A percentile compares a stretch with the other conserved stretches of the same genome.
phyloP scores from a whole-genome alignment of 495 filamentous ascomycete species.

The Trichodelitschia bisporula region DNA sequence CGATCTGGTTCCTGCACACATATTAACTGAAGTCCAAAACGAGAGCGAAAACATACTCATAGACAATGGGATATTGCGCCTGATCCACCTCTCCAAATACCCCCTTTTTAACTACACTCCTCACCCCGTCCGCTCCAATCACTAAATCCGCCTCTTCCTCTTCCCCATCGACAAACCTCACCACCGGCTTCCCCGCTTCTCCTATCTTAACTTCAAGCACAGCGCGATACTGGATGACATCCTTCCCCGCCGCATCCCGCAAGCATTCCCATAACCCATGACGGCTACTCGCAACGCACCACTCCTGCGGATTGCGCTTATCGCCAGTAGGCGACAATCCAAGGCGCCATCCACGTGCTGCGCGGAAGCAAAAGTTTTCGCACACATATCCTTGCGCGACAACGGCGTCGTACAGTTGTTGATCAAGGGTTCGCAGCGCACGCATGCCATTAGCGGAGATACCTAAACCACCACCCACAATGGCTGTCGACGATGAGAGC shows the following conservation, averaged over 20 bases:
- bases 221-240: conserved; percentile 4
- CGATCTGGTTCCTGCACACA: conserved; percentile 20
- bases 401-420: conserved; percentile 15
- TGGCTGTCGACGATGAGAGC: conserved; percentile 12
- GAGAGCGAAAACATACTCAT: conserved; percentile 5
- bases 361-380: conserved; percentile 14
- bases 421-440: conserved; percentile 19
- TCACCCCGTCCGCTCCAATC: conserved; percentile 36
- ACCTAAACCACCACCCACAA: conserved; percentile 25
- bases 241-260: conserved; percentile 5
- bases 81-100: conserved; percentile 17
- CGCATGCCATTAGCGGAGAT: conserved; percentile 25
- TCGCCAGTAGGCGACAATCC: background rate
- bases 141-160: conserved; percentile 25
- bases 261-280: conserved; percentile 8
- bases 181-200: conserved; percentile 1
- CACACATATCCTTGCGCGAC: conserved; percentile 16
- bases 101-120: conserved; percentile 21
- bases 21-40: background rate
- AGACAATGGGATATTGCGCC: background rate
- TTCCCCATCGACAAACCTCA: conserved; percentile 14
- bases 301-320: background rate
- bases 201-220: conserved; percentile 3
- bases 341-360: conserved; percentile 1
- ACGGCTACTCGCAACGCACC: conserved; percentile 3